A percentile compares a stretch with the other conserved stretches of the same genome.
These are phyloP conservation scores for Nicotiana benthamiana DNA, from an alignment of 257 asterid genomes.

Conservation along the genomic window DNA sequence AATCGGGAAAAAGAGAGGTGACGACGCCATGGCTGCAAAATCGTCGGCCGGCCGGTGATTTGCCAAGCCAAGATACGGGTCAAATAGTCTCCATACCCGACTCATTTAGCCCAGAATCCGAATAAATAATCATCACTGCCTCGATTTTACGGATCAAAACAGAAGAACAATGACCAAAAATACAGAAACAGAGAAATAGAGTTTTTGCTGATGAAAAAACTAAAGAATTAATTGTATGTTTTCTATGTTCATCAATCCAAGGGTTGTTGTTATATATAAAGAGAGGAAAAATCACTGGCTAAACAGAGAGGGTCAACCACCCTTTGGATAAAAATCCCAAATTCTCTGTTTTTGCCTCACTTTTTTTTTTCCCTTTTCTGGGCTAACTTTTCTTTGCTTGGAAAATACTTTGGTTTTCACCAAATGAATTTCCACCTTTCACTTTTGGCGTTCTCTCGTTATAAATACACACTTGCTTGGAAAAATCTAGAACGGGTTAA, in stretches of 20 bases:
- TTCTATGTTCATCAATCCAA: neutral
- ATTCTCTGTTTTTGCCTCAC: neutral
- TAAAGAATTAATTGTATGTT: neutral
- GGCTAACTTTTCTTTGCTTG: neutral
- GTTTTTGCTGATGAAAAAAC: neutral
- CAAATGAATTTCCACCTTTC: neutral
- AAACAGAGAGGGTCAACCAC: conserved; percentile 58
- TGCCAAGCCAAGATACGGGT: conserved; percentile 23
- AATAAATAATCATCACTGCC: conserved; percentile 5
- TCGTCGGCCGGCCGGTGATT: neutral
- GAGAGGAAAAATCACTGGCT: conserved; percentile 2
- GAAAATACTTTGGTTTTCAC: neutral
- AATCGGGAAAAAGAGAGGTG: neutral
- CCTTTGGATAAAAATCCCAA: conserved; percentile 15
- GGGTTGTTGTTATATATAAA: neutral
- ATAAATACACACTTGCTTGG: neutral
- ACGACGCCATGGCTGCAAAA: conserved; percentile 43
- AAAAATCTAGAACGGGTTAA: neutral
- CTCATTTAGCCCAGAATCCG: neutral
- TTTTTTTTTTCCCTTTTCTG: neutral
- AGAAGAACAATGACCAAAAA: neutral
- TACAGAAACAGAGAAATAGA: neutral
- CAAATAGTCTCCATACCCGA: neutral
- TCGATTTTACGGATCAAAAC: neutral
- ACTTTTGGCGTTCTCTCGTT: accelerated